Evolutionary conservation across 768 basidiomycete genomes (phyloP).

Genomic region (Trametes gibbosa): DNA sequence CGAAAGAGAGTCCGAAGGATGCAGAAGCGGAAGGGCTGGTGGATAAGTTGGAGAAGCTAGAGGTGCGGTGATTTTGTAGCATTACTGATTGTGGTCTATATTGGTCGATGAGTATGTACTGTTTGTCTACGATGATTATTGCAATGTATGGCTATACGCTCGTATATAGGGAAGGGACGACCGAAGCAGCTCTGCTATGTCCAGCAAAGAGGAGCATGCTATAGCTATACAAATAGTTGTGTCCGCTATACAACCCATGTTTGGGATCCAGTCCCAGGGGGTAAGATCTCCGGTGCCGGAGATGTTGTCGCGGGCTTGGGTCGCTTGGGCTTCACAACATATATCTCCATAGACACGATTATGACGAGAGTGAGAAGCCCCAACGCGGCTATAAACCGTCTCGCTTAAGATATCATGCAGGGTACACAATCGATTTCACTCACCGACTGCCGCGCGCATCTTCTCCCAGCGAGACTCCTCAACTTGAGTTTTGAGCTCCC

Average conservation of each 20-base stretch:
- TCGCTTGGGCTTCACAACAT: conserved; percentile 22
- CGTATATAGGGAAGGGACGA: conserved; percentile 4
- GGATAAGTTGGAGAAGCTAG: conserved; percentile 54
- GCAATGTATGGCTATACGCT: conserved; percentile 3
- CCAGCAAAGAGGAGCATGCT: background rate
- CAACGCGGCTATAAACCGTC: conserved; percentile 48
- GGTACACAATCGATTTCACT: conserved; percentile 28
- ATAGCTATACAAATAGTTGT: no score
- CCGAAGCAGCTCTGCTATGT: background rate
- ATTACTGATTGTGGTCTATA: conserved; percentile 3
- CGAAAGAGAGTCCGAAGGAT: conserved; percentile 16
- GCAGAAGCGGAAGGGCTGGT: conserved; percentile 39
- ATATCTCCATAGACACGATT: conserved; percentile 68
- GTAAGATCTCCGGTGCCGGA: conserved; percentile 18
- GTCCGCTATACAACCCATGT: background rate
- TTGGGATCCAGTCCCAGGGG: background rate
- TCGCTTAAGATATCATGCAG: background rate
- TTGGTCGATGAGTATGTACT: conserved; percentile 19
- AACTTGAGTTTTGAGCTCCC: conserved; percentile 76
- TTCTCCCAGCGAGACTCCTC: conserved; percentile 90
- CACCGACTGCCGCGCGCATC: conserved; percentile 79
- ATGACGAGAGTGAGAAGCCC: conserved; percentile 66
- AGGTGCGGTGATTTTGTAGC: conserved; percentile 42
- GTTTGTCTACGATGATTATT: conserved; percentile 14
- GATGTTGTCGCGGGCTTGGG: conserved; percentile 37